These are phyloP conservation scores for Malus asiatica DNA, from an alignment of 306 rosid genomes.

Conservation along the genomic window DNA sequence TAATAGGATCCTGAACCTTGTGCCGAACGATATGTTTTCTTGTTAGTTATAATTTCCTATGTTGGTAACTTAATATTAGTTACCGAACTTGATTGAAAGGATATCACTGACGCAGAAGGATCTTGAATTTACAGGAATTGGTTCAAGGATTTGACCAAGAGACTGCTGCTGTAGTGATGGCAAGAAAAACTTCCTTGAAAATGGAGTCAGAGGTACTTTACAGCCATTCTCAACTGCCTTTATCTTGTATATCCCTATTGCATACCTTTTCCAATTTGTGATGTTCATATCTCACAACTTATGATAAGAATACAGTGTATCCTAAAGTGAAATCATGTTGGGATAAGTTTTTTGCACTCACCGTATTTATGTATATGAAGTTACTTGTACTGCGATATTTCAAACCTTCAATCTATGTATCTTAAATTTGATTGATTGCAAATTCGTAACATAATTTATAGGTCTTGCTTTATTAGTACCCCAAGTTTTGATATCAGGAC, in stretches of 20 bases:
- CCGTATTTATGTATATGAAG: too few relatives aligned
- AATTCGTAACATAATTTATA: not conserved
- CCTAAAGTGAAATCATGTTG: not conserved
- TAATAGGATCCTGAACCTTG: not conserved
- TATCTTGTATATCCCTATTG: not conserved
- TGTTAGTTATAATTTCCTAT: not conserved
- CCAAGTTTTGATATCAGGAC: not conserved
- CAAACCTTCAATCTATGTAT: not conserved
- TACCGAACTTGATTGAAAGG: not conserved
- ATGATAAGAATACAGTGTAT: not conserved
- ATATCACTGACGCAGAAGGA: conserved; percentile 14
- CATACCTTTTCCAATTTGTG: not conserved
- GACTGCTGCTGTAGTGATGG: conserved; percentile 96
- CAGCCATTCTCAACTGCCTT: conserved; percentile 2
- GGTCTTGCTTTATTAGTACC: not conserved
- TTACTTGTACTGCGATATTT: not conserved
- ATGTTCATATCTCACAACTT: not conserved
- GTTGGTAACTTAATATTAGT: not conserved
- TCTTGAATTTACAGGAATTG: conserved; percentile 56
- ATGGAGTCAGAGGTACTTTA: conserved; percentile 85
- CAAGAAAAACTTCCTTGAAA: conserved; percentile 79
- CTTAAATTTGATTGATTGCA: not conserved
- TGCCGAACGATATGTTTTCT: not conserved
- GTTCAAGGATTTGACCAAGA: conserved; percentile 98
- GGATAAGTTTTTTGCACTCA: not conserved